phyloP scores from a whole-genome alignment of 2,329 filamentous ascomycete species.

The Purpureocillium takamizusanense region DNA sequence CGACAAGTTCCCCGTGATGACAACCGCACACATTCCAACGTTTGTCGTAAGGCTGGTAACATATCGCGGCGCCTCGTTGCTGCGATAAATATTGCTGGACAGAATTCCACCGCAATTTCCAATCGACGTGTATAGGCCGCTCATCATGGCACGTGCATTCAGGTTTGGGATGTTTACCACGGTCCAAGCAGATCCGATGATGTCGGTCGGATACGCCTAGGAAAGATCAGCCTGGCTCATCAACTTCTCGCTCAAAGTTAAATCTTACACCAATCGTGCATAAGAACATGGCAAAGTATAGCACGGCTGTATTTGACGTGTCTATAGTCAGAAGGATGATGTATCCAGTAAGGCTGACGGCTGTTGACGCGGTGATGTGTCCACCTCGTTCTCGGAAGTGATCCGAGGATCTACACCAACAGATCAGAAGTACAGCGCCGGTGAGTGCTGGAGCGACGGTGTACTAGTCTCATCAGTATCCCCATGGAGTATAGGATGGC shows the following conservation, averaged over 20 bases:
- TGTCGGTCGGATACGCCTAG: constrained; percentile 5
- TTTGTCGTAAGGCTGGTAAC: constrained; percentile 4
- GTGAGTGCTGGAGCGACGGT: too few relatives aligned
- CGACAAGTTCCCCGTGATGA: background rate
- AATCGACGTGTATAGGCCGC: constrained; percentile 3
- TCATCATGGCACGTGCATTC: constrained; percentile 4
- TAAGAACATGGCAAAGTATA: constrained; percentile 7
- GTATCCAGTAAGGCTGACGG: constrained; percentile 4
- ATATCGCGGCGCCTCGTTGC: constrained; percentile 4
- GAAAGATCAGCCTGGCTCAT: too few relatives aligned
- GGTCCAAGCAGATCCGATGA: constrained; percentile 4
- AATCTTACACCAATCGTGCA: constrained; percentile 6
- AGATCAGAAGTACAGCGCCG: background rate
- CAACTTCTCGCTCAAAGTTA: too few relatives aligned
- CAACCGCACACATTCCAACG: constrained; percentile 1
- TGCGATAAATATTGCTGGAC: constrained; percentile 4
- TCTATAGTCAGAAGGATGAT: constrained; percentile 3
- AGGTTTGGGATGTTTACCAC: constrained; percentile 5
- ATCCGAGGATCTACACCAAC: constrained; percentile 1
- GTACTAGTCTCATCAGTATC: too few relatives aligned
- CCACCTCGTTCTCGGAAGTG: constrained; percentile 2
- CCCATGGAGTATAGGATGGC: too few relatives aligned
- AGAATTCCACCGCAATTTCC: constrained; percentile 5
- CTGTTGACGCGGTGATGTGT: background rate
- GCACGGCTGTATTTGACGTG: constrained; percentile 3